A percentile compares a stretch with the other conserved stretches of the same genome.
phyloP scores from a whole-genome alignment of 805 yeast genomes.

The Candida berthetii region DNA sequence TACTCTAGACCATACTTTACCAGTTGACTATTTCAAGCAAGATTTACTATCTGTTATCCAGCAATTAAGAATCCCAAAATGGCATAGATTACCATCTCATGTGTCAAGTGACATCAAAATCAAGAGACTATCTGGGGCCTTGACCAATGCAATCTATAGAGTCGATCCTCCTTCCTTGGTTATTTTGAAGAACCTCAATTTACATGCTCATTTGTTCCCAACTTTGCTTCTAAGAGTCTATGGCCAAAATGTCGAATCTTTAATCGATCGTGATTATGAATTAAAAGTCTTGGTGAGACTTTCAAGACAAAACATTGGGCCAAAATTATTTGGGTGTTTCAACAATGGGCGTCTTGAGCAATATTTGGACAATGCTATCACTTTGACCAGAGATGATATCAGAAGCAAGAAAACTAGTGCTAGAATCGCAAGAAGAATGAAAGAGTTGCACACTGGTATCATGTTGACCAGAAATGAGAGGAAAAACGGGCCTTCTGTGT shows the following conservation, averaged over 20 bases:
- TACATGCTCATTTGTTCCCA: slow-evolving; percentile 39
- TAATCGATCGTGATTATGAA: slow-evolving; percentile 84
- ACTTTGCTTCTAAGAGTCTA: slow-evolving; percentile 72
- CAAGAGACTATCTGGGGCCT: slow-evolving; percentile 80
- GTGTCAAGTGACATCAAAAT: slow-evolving; percentile 41
- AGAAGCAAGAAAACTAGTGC: slow-evolving; percentile 70
- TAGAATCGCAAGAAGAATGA: slow-evolving; percentile 93
- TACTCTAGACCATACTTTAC: slow-evolving; percentile 68
- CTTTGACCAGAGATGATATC: slow-evolving; percentile 69
- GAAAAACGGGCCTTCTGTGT: slow-evolving; percentile 55
- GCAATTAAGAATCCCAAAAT: slow-evolving; percentile 63
- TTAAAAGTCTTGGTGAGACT: slow-evolving; percentile 66
- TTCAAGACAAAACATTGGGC: slow-evolving; percentile 78
- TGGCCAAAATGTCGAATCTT: slow-evolving; percentile 80
- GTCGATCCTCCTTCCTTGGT: slow-evolving; percentile 48
- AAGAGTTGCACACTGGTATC: slow-evolving; percentile 82
- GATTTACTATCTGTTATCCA: slow-evolving; percentile 66
- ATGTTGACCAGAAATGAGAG: slow-evolving; percentile 54
- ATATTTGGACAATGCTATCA: slow-evolving; percentile 74
- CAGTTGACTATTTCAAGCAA: slow-evolving; percentile 77
- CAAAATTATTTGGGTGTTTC: slow-evolving; percentile 82
- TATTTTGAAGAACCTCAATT: slow-evolving; percentile 25
- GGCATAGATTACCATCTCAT: slow-evolving; percentile 47
- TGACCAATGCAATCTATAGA: slow-evolving; percentile 85
- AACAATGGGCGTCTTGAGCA: slow-evolving; percentile 93